Base-by-base conservation (phyloP, 208 protist genomes). In the Leishmania braziliensis region DNA sequence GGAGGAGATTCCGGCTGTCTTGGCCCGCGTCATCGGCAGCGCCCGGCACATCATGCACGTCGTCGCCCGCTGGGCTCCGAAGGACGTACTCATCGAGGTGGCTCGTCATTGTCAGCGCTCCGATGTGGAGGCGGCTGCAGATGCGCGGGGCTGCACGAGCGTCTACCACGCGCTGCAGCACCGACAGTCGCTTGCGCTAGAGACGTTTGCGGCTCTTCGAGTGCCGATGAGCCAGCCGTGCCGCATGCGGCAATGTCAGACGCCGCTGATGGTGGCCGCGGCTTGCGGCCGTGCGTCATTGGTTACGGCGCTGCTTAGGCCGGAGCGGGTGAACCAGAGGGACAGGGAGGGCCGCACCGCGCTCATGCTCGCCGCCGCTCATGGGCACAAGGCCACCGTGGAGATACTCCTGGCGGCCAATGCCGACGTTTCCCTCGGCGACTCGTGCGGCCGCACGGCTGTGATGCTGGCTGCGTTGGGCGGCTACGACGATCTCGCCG, bases 241-340 rank as follows among this genome's bases (percentile, higher is more conserved):
- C 82, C 85, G 86, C 83, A 86, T 75, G 46, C 75, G 78, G 26
- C 80, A 84, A 36, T 73, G 75, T 33, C 94, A 92, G 63, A 97
- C 94, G 29, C 89, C 91, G 26, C 87, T 97, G 56, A 95, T 95
- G 92, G 85, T 95, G 68, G 91, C 92, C 46, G 86, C 87, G 33
- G 76, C 77, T 56, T 56, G 77, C 33, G 94, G 94, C 9, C 60
- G 84, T 63, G 58, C 89, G 69, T 58, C 60, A 8, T 33, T 89
- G 0, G 87, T 94, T 5, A 79, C 83, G n/a, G 54, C 58, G 58
- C 85, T 97, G 23, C 78, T 95, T 33, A 82, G 86, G 71, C 81
- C 84, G 68, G 73, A 79, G 20, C 88, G 80, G 6, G 71, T 92
- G 29, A 88, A 92, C 53, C 66, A 77, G 65, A 83, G 77, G 72